Evolutionary conservation across 2,329 filamentous ascomycete genomes (phyloP), one percentile per base, ranked within the genome.

Genomic region (Xylaria polymorpha): DNA sequence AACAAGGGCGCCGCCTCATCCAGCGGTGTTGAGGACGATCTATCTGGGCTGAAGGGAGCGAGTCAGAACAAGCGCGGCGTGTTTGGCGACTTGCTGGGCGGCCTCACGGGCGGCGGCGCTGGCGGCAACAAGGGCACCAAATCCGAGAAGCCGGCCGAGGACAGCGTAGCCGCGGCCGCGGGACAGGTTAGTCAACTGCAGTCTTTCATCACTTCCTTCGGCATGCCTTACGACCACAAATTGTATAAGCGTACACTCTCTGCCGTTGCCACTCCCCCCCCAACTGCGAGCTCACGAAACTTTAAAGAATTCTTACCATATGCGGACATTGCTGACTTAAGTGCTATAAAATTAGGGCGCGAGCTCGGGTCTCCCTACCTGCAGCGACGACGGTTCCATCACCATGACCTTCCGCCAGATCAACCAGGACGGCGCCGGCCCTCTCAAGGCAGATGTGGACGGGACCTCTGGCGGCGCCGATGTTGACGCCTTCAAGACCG

Each of bases 381-480:
- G 83, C 67, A 80, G 83, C 22, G 87, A 90, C 67, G 84, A 88
- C 64, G 90, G 90, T 70, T 84, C 84, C 35, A 82, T 92, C 77
- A 85, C 83, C 67, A 85, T 92, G 85, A 88, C 85, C 69, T 91
- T 87, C 82, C 88, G 90, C 78, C 87, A 92, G 82, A 87, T 92
- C 81, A 92, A 92, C 85, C 89, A 91, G 79, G 90, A 92, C 74
- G 90, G 90, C 25, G 90, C 89, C 0, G 90, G 90, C 1, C 89
- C 89, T 1, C 80, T 92, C 57, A 85, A 82, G 37, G 89, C 89
- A 9, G 82, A 83, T 51, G 82, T 92, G 58, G 90, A 92, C 75
- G 80, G 83, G 50, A 90, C 88, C 32, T 91, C 88, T 1, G 89
- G 88, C 41, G 90, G 90, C 63, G 88, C 85, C 4, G 87, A 91